Base-by-base conservation (phyloP, 179 eudicot genomes). In the Beta corolliflora region DNA sequence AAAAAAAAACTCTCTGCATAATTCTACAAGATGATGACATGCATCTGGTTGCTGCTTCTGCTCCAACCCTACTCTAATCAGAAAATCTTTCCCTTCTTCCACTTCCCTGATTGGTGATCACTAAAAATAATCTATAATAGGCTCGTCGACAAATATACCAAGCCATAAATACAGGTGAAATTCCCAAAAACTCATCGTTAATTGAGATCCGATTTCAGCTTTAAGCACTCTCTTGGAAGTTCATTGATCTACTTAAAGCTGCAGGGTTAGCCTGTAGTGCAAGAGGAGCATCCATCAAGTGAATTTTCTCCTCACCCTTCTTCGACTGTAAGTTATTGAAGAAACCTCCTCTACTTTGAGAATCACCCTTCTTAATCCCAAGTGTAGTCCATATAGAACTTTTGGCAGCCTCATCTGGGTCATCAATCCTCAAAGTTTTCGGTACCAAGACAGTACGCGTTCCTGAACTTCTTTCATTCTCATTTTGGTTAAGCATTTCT, bases 331-430 rank as follows among this genome's bases (percentile, higher is more conserved):
- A 85, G 55, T 83, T 93, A 77, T 88, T 89, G 61, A 92, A 88
- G 74, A 92, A 85, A 36, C 92, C 90, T 67, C 86, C 89, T 74
- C 83, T 87, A 54, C 83, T 82, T 9, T 67, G 23, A 23, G 84
- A 66, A 41, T 92, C 97, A 50, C 79, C 73, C 58, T 91, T 89
- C 81, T 90, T 90, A 15, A 92, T 93, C 76, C 98, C 98, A 15
- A 93, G 91, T 0, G 94, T 91, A 29, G 86, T 81, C 96, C 96
- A 93, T 83, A 93, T 92, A 9, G 98, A 91, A 85, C 98, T 92
- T 88, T 82, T 93, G 23, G 94, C 94, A 45, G 97, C 93, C 77
- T 92, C 98, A 72, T 92, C 93, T 5, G 92, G 98, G 70, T 93
- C 97, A 81, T 93, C 93, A 9, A 93, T 90, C 83, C 98, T 88